A percentile compares a stretch with the other conserved stretches of the same genome.
These are phyloP conservation scores for Acorus calamus DNA, from an alignment of 106 monocot genomes.

Conservation along the genomic window DNA sequence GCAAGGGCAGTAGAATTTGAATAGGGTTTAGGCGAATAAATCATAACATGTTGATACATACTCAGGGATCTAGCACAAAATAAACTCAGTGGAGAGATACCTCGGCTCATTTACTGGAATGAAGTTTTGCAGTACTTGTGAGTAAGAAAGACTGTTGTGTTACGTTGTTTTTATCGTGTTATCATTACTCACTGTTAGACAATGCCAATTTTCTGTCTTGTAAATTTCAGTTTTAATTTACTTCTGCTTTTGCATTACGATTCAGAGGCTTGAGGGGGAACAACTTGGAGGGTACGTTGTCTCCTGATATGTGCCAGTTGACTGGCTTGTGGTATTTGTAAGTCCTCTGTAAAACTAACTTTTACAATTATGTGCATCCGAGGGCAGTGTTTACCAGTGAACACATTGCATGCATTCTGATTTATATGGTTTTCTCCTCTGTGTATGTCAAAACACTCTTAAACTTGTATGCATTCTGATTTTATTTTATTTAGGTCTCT, in stretches of 20 bases:
- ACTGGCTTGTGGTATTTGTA: conserved; percentile 99
- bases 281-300: conserved; percentile 67
- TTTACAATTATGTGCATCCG: no score
- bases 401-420: no score
- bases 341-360: conserved; percentile 9
- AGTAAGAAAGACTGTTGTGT: background rate
- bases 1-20: no score
- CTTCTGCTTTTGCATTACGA: background rate
- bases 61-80: conserved; percentile 84
- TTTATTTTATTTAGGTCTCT: no score
- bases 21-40: background rate
- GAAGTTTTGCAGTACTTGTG: conserved; percentile 94
- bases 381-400: no score
- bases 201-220: background rate
- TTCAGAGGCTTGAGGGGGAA: conserved; percentile 75
- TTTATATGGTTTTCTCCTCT: no score
- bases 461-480: no score
- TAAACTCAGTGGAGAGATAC: conserved; percentile 81
- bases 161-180: background rate
- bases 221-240: background rate
- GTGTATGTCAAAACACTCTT: no score
- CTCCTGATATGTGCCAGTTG: conserved; percentile 90
- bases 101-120: conserved; percentile 87
- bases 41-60: background rate
- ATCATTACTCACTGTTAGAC: no score